phyloP scores from a whole-genome alignment of 2,329 filamentous ascomycete species.

The Pseudocercospora eumusae region DNA sequence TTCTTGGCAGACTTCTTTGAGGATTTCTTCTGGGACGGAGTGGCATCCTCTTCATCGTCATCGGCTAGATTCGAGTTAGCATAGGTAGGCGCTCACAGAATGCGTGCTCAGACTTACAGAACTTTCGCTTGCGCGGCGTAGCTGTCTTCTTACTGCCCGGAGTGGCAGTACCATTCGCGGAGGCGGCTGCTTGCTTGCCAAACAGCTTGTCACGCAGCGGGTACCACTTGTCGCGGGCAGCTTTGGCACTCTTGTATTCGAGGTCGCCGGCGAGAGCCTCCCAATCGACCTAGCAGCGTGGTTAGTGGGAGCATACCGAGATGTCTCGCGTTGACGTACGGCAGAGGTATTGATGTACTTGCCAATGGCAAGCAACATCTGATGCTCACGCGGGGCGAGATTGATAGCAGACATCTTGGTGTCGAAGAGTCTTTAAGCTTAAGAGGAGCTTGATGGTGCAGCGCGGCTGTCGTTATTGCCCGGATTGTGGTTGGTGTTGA shows the following conservation, averaged over 20 bases:
- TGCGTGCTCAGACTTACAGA: slow-evolving; percentile 9
- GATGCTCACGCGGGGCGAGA: slow-evolving; percentile 26
- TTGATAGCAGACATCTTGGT: slow-evolving; percentile 23
- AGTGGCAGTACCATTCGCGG: slow-evolving; percentile 4
- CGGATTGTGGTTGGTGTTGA: neutral
- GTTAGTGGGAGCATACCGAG: neutral
- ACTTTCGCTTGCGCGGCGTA: slow-evolving; percentile 18
- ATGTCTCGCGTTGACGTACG: neutral
- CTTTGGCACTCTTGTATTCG: slow-evolving; percentile 5
- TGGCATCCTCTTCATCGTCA: slow-evolving; percentile 17
- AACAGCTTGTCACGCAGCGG: slow-evolving; percentile 9
- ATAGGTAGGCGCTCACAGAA: neutral
- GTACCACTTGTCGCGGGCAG: slow-evolving; percentile 11
- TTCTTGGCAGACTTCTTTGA: slow-evolving; percentile 12
- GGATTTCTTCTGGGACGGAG: slow-evolving; percentile 19
- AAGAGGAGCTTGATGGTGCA: no score
- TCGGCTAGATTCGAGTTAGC: neutral
- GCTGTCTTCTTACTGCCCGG: slow-evolving; percentile 17
- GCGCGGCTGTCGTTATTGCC: neutral
- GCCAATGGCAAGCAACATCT: slow-evolving; percentile 22
- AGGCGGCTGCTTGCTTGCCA: slow-evolving; percentile 7
- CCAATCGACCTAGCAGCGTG: slow-evolving; percentile 7
- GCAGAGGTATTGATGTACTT: slow-evolving; percentile 2
- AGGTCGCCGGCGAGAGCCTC: neutral
- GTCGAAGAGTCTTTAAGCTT: neutral